Percentiles rank a stretch among this genome's conserved stretches.
Conservation (phyloP, 176 grass and related monocot genomes). For the Carex littledalei region DNA sequence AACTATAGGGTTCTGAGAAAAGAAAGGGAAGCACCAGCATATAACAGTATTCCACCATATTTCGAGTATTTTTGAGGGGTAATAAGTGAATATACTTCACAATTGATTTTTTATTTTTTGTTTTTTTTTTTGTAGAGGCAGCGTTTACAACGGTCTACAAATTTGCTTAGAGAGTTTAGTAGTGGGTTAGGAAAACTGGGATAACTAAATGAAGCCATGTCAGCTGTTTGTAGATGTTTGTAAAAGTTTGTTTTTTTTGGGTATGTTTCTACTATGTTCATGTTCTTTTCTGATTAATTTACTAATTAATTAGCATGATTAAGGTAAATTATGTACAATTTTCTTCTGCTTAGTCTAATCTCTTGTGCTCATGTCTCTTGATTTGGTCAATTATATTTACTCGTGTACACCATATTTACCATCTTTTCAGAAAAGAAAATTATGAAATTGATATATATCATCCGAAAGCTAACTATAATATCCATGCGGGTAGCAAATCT, state of each 20-base stretch:
- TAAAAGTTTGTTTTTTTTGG: slow-evolving; percentile 3
- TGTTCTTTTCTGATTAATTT: slow-evolving; percentile 9
- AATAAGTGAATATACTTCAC: slow-evolving; percentile 27
- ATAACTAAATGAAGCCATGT: background rate
- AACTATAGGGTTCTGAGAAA: slow-evolving; percentile 35
- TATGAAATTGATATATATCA: background rate
- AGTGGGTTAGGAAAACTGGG: background rate
- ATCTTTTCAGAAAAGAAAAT: background rate
- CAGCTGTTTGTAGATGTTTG: slow-evolving; percentile 19
- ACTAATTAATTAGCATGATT: background rate
- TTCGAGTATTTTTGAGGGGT: slow-evolving; percentile 56
- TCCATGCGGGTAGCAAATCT: background rate
- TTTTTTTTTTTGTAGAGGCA: background rate
- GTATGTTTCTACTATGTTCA: background rate
- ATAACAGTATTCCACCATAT: slow-evolving; percentile 26
- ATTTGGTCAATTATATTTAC: background rate
- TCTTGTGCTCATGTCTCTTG: background rate
- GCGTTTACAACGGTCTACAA: slow-evolving; percentile 28
- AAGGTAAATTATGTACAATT: background rate
- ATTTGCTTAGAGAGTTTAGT: background rate
- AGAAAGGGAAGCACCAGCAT: slow-evolving; percentile 40
- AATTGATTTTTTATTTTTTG: background rate
- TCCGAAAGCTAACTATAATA: background rate
- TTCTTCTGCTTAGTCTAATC: background rate
- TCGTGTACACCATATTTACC: background rate